phyloP scores from a whole-genome alignment of 768 basidiomycete species.

The Lactarius hengduanensis region DNA sequence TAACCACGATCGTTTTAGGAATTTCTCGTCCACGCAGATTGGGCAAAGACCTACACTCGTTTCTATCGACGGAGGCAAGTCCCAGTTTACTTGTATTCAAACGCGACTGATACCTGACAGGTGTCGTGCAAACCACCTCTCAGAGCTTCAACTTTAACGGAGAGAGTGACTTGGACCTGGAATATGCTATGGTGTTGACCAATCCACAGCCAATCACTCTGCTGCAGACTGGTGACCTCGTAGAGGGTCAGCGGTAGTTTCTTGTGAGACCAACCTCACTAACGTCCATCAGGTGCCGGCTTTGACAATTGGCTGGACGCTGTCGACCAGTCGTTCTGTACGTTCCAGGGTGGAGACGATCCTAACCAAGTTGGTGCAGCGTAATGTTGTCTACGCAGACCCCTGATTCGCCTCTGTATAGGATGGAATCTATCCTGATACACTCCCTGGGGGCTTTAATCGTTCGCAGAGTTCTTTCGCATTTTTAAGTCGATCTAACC shows the following conservation, averaged over 20 bases:
- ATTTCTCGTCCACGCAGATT: constrained; percentile 43
- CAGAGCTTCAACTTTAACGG: constrained; percentile 50
- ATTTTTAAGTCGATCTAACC: not conserved
- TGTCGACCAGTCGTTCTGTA: constrained; percentile 24
- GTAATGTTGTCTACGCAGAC: not conserved
- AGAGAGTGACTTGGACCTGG: constrained; percentile 72
- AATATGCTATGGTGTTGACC: constrained; percentile 60
- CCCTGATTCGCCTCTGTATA: constrained; percentile 4
- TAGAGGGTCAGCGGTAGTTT: constrained; percentile 30
- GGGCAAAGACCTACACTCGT: constrained; percentile 41
- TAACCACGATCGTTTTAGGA: constrained; percentile 27
- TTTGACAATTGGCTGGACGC: constrained; percentile 29
- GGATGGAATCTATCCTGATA: constrained; percentile 42
- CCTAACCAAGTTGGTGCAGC: not conserved
- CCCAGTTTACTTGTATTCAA: not conserved
- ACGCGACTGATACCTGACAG: constrained; percentile 31
- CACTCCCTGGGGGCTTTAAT: constrained; percentile 33
- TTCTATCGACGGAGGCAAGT: constrained; percentile 39
- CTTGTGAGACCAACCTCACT: constrained; percentile 19
- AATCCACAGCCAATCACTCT: constrained; percentile 38
- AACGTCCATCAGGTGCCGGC: constrained; percentile 11
- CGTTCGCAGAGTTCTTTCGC: constrained; percentile 32
- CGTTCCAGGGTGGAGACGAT: constrained; percentile 22
- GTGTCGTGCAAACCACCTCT: constrained; percentile 45
- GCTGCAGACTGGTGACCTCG: constrained; percentile 39